These are phyloP conservation scores for Cordyceps tenuipes DNA, from an alignment of 2,329 filamentous ascomycete species.

Conservation along the genomic window DNA sequence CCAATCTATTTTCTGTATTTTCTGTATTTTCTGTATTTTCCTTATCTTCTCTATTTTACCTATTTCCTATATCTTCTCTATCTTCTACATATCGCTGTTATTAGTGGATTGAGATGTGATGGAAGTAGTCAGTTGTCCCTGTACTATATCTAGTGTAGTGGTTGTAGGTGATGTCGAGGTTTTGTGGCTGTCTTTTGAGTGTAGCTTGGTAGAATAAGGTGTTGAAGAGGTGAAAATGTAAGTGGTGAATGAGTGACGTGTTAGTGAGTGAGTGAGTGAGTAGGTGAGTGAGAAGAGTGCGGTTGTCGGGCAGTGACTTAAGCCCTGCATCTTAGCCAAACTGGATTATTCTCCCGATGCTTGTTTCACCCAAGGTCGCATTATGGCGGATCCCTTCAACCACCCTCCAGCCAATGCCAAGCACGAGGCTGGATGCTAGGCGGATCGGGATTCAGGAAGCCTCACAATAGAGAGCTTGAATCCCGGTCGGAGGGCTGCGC, in stretches of 20 bases:
- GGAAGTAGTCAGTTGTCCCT: too few relatives aligned
- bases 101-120: too few relatives aligned
- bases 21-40: too few relatives aligned
- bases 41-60: too few relatives aligned
- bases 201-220: too few relatives aligned
- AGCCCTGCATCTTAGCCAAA: not conserved
- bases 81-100: too few relatives aligned
- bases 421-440: not conserved
- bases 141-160: too few relatives aligned
- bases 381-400: not conserved
- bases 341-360: not conserved
- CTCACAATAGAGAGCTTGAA: not conserved
- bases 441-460: slow-evolving; percentile 1
- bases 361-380: not conserved
- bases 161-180: too few relatives aligned
- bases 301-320: not conserved
- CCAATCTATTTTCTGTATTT: not conserved
- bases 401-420: not conserved
- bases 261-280: not conserved
- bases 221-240: too few relatives aligned
- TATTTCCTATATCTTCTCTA: too few relatives aligned
- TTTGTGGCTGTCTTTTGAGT: too few relatives aligned
- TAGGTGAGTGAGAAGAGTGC: not conserved
- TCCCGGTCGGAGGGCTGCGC: not conserved
- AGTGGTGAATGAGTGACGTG: not conserved